A percentile compares a stretch with the other conserved stretches of the same genome.
phyloP scores from a whole-genome alignment of 352 stramenopile genomes.

The Peronosclerospora sorghi region DNA sequence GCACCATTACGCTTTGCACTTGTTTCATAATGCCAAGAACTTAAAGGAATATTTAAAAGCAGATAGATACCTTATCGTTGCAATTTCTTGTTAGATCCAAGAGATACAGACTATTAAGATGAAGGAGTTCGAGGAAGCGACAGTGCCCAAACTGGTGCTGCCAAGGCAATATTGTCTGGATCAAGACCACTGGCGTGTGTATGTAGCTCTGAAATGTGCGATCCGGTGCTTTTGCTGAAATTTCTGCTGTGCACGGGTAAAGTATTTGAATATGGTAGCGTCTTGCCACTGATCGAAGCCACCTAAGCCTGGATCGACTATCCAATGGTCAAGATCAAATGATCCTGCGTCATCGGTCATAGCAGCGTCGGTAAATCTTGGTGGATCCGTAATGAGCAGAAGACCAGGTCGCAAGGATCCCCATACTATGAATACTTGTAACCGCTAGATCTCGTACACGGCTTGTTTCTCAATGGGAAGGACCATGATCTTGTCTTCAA shows the following conservation, averaged over 20 bases:
- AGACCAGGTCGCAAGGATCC: conserved; percentile 63
- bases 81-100: conserved; percentile 12
- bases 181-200: conserved; percentile 15
- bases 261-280: conserved; percentile 79
- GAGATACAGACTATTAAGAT: conserved; percentile 12
- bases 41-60: background rate
- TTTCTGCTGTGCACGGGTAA: conserved; percentile 46
- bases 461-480: conserved; percentile 46
- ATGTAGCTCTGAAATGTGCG: conserved; percentile 9
- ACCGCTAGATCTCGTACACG: conserved; percentile 78
- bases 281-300: conserved; percentile 75
- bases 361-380: conserved; percentile 61
- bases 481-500: conserved; percentile 57
- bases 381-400: conserved; percentile 65
- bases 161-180: conserved; percentile 19
- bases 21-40: conserved; percentile 19
- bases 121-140: background rate
- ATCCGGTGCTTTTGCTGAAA: conserved; percentile 15
- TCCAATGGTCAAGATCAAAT: conserved; percentile 66
- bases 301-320: conserved; percentile 64
- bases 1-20: conserved; percentile 64
- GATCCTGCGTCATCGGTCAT: conserved; percentile 52
- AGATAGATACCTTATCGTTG: background rate
- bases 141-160: conserved; percentile 8
- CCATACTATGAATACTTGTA: conserved; percentile 77